Conservation (phyloP, 1,284 basidiomycete genomes). For the Vanrija humicola region DNA sequence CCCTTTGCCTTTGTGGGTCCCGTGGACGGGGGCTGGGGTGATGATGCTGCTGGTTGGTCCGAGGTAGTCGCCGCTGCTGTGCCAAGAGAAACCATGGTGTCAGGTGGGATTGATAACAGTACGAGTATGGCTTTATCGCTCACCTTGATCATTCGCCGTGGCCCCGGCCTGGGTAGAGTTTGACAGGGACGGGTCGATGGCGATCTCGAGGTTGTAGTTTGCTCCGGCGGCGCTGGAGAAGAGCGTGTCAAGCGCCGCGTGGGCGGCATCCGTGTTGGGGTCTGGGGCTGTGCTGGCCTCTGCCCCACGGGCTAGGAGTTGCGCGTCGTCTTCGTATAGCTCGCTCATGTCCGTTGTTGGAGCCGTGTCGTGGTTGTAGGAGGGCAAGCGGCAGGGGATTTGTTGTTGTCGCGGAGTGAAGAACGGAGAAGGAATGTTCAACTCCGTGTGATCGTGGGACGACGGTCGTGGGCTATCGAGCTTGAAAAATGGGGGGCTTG, state of each 20-base stretch:
- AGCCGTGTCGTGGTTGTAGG: too few species aligned
- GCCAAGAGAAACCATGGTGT: not conserved
- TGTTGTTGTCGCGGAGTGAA: too few species aligned
- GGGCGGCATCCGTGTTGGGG: conserved; percentile 2
- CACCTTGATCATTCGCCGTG: not conserved
- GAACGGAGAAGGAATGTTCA: too few species aligned
- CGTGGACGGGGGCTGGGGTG: not conserved
- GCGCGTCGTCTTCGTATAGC: too few species aligned
- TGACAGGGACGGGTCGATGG: conserved; percentile 4
- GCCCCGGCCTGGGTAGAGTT: not conserved
- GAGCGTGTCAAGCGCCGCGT: conserved; percentile 14
- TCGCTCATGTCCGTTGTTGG: too few species aligned
- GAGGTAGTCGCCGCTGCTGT: not conserved
- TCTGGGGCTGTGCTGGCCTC: too few species aligned
- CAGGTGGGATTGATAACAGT: not conserved
- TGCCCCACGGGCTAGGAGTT: too few species aligned
- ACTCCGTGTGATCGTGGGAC: too few species aligned
- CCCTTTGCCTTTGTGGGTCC: conserved; percentile 31
- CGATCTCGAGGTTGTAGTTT: conserved; percentile 6
- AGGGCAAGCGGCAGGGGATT: too few species aligned
- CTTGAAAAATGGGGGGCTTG: too few species aligned
- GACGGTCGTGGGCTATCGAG: too few species aligned
- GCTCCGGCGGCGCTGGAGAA: conserved; percentile 5
- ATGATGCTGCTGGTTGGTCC: not conserved
- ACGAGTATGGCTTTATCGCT: not conserved